Evolutionary conservation across 768 basidiomycete genomes (phyloP).

Genomic region (Russula abietina): DNA sequence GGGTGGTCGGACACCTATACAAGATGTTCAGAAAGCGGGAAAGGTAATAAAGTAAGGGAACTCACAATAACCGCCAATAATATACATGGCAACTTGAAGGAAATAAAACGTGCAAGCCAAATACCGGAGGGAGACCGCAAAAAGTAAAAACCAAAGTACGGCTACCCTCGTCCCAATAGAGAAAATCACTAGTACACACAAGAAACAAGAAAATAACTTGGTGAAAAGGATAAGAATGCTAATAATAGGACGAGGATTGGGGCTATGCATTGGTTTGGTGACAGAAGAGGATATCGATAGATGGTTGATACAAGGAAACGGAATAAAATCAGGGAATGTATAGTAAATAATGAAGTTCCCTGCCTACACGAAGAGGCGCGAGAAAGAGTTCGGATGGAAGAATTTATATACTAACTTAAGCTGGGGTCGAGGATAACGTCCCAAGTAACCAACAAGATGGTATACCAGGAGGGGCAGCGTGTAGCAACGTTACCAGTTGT

Average conservation of each 20-base stretch:
- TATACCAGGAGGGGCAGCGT: conserved; percentile 26
- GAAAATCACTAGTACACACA: conserved; percentile 20
- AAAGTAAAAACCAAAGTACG: conserved; percentile 14
- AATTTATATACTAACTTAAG: conserved; percentile 16
- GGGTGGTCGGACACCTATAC: not conserved
- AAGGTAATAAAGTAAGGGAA: not conserved
- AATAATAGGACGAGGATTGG: conserved; percentile 10
- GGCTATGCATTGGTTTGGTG: conserved; percentile 7
- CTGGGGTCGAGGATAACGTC: conserved; percentile 29
- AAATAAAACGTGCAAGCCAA: conserved; percentile 10
- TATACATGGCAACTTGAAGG: conserved; percentile 18
- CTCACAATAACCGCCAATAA: conserved; percentile 23
- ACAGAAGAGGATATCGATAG: conserved; percentile 21
- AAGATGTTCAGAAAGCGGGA: not conserved
- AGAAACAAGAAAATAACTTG: conserved; percentile 23
- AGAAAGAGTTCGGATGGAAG: not conserved
- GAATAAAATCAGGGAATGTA: conserved; percentile 14
- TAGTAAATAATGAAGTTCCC: conserved; percentile 15
- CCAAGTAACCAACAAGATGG: conserved; percentile 42
- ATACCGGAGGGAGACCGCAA: conserved; percentile 8
- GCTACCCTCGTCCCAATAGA: conserved; percentile 15
- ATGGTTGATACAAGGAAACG: conserved; percentile 25
- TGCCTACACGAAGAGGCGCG: not conserved
- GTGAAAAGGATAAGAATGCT: conserved; percentile 22
- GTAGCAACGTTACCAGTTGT: conserved; percentile 30